phyloP scores from a whole-genome alignment of 2,329 filamentous ascomycete species.

The Calonectria hongkongensis region DNA sequence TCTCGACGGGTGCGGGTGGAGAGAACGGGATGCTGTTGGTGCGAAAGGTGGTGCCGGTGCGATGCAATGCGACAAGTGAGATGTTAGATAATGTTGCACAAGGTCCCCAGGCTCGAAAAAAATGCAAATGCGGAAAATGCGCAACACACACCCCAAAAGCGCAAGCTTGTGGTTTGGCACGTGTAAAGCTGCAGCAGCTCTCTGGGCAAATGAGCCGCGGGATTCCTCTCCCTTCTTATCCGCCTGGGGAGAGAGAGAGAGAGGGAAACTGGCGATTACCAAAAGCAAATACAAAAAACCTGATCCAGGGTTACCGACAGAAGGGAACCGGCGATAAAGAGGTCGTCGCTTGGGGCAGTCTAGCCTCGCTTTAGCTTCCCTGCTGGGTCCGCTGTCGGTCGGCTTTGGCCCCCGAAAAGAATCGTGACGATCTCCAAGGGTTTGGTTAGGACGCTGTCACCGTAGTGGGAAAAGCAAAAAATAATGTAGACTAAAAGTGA shows the following conservation, averaged over 20 bases:
- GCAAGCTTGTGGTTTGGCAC: slow-evolving; percentile 31
- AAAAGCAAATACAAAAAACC: slow-evolving; percentile 6
- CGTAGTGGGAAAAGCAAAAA: slow-evolving; percentile 41
- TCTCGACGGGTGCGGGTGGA: slow-evolving; percentile 23
- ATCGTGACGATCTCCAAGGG: slow-evolving; percentile 37
- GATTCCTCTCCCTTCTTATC: slow-evolving; percentile 26
- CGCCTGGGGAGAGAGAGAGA: not conserved
- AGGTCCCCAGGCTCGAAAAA: slow-evolving; percentile 3
- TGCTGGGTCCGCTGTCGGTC: slow-evolving; percentile 26
- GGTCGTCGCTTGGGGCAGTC: slow-evolving; percentile 11
- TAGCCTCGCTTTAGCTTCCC: slow-evolving; percentile 17
- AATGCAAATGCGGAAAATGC: slow-evolving; percentile 13
- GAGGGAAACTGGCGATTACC: slow-evolving; percentile 9
- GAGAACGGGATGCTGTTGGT: slow-evolving; percentile 26
- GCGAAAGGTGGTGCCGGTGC: slow-evolving; percentile 29
- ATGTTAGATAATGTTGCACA: slow-evolving; percentile 37
- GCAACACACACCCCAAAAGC: slow-evolving; percentile 10
- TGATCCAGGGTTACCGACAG: slow-evolving; percentile 34
- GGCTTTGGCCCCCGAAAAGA: slow-evolving; percentile 23
- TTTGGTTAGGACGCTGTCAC: slow-evolving; percentile 34
- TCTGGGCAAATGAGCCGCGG: slow-evolving; percentile 19
- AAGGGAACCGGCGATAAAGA: slow-evolving; percentile 32
- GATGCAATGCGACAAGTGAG: slow-evolving; percentile 32
- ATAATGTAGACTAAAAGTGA: slow-evolving; percentile 9
- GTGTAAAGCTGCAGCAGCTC: slow-evolving; percentile 27